Base-by-base conservation (phyloP, 176 grass and related monocot species). In the Aegilops speltoides region DNA sequence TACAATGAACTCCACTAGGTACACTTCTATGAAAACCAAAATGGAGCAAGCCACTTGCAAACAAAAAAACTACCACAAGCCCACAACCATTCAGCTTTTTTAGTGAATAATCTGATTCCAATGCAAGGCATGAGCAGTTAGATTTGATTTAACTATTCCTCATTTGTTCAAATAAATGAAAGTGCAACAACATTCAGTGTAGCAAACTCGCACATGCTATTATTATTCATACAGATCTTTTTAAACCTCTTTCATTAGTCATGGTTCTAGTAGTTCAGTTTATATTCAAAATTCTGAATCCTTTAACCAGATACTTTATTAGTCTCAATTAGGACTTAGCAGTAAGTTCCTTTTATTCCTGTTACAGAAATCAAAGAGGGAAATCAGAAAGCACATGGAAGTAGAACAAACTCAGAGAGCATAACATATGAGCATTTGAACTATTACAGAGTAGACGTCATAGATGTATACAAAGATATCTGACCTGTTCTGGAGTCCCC, bases 401-500 rank as follows among this genome's bases (percentile, higher is more conserved):
- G 14, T 22, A 78, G 28, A 56, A 34, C 1, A 50, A 65, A 76
- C 7, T 43, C 10, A 71, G 19, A 36, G 31, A 57, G 31, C 34
- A 32, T 77, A 26, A 43, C 20, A 85, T 56, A 41, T n/a, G 5
- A 82, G 19, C 26, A 65, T 41, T 80, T 38, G 10, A 76, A 80
- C 7, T 5, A 87, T 25, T 64, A 29, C 28, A 74, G 34, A 50
- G 34, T 52, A 52, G 6, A 52, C 48, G 7, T 7, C 33, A 62
- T 57, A 67, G 0, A 76, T 64, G 17, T 50, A 87, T 8, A 68
- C 34, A 56, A 40, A 77, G 16, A 60, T 76, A 82, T 83, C 62
- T 68, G 89, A 98, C 97, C 93, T 99, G 94, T 56, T 94, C 90
- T 14, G 94, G 88, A 46, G 92, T 92, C 77, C 97, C 94, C 93